Evolutionary conservation across 2,329 filamentous ascomycete species (phyloP), one percentile per base, ranked within the genome.

Genomic region (Botrytis galanthina): DNA sequence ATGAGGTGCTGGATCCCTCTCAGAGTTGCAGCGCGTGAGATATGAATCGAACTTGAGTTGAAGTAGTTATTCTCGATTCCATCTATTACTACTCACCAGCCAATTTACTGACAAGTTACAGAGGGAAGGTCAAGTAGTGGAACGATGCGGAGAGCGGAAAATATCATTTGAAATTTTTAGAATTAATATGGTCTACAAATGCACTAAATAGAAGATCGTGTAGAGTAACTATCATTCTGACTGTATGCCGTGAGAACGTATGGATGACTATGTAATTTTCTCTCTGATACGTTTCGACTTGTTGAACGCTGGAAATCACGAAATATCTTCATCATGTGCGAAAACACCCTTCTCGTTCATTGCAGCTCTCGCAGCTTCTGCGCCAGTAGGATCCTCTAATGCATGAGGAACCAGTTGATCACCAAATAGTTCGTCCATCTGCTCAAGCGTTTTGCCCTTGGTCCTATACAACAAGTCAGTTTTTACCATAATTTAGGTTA

Each of bases 361-460:
- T 63, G 35, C 32, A 63, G 35, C 22, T 29, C 32, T 22, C 1
- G 79, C 80, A 20, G 76, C 77, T 64, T 70, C 80, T 0, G 80
- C 81, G 3, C 77, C 80, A 10, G 77, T 78, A 6, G 80, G 79
- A 72, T 82, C 81, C 61, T 81, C 75, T 66, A 83, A 72, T 6
- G 81, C 81, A 75, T 83, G 81, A 29, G 80, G 80, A 37, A 82
- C 80, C 42, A 82, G 74, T 73, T 81, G 81, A 73, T 80, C 78
- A 44, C 79, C 79, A 70, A 81, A 81, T 1, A 81, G 71, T 70
- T 75, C 75, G 59, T 81, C 78, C 78, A 81, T 80, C 71, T 81
- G 79, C 73, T 81, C 79, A 16, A 80, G 63, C 3, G 78, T 79
- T 39, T 76, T 74, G 1, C 80, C 80, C 54, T 79, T 79, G 32